Base-by-base conservation (phyloP, 208 protist species). In the Jaenimonas drosophilae region DNA sequence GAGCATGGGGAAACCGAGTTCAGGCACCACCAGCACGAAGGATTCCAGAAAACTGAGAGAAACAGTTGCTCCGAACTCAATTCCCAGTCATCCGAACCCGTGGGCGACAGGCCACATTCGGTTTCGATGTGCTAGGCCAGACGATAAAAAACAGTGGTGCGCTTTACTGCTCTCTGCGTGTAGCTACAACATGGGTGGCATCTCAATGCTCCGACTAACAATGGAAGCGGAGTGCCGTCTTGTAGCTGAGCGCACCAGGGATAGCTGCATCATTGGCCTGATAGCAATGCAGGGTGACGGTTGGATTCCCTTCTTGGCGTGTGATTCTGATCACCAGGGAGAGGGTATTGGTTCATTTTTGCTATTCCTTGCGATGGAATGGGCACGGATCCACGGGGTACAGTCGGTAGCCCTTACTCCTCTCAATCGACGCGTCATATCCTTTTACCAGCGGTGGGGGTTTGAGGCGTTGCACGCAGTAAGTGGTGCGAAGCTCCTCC, bases 331-430 rank as follows among this genome's bases (percentile, higher is more conserved):
- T 11, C 61, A 68, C 32, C 58, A 50, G n/a, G 39, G 46, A 16
- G 5, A 44, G 9, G 70, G 70, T 11, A 12, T 77, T 4, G 70
- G 70, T 14, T 72, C 70, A 14, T 77, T 73, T 47, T 50, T 77
- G 37, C 48, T 77, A 11, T 77, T 77, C 43, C 32, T 77, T n/a
- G 63, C 55, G 20, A 42, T 77, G 45, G 63, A 77, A 30, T 77
- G 70, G 64, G 25, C 49, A 2, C 46, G 70, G 24, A 16, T 32
- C 24, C 52, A 47, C 28, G 44, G 41, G 33, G 53, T 25, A 2
- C 5, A 25, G 5, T 41, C 41, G 5, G 60, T 68, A 34, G 48
- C 59, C 1, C 34, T 77, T 26, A 54, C 64, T 1, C 70, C 70
- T 16, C 48, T 72, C 28, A 44, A 59, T 27, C 20, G 24, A 11